phyloP scores from a whole-genome alignment of 2,329 filamentous ascomycete genomes.

The Pyricularia grisea region DNA sequence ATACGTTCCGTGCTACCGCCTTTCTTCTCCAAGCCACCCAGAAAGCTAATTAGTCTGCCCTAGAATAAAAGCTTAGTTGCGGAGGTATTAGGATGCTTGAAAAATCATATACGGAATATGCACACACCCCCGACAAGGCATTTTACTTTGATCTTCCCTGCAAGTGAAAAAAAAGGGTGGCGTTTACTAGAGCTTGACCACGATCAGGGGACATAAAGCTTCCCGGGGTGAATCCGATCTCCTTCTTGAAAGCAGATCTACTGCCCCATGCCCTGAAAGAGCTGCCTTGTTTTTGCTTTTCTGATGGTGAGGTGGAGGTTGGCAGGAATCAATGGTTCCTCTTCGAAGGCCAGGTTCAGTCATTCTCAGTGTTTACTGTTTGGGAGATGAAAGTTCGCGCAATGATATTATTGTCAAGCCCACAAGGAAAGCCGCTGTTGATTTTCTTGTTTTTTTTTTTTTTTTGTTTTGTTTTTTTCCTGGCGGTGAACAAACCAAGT shows the following conservation, averaged over 20 bases:
- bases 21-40: background rate
- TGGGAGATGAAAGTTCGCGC: background rate
- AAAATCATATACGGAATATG: background rate
- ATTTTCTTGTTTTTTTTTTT: no score
- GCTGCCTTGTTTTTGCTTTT: background rate
- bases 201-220: background rate
- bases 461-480: no score
- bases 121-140: background rate
- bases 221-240: background rate
- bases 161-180: background rate
- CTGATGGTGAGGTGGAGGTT: background rate
- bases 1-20: background rate
- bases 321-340: background rate
- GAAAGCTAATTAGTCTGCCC: background rate
- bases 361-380: background rate
- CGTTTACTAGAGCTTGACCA: background rate
- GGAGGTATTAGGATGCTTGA: background rate
- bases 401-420: background rate
- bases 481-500: background rate
- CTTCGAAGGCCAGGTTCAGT: background rate
- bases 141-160: background rate
- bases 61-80: background rate
- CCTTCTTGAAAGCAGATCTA: background rate
- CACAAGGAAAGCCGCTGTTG: background rate
- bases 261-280: background rate